These are phyloP conservation scores for Leersia perrieri DNA, from an alignment of 176 grass and related monocot genomes.

Conservation along the genomic window DNA sequence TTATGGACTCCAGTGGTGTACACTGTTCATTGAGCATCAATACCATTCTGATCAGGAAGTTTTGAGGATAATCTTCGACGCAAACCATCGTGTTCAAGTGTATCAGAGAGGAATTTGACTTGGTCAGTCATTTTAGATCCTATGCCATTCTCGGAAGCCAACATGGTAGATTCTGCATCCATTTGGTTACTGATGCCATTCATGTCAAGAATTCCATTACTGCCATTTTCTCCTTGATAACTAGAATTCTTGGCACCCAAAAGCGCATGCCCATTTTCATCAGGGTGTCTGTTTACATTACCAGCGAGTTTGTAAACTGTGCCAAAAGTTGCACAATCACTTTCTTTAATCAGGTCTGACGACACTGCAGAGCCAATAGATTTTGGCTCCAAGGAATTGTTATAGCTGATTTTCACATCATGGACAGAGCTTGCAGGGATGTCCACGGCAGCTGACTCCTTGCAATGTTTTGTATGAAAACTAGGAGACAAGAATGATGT, in stretches of 20 bases:
- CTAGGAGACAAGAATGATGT: slow-evolving; percentile 13
- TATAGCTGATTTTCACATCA: not conserved
- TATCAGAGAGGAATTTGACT: slow-evolving; percentile 12
- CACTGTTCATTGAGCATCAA: slow-evolving; percentile 40
- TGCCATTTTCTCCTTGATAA: slow-evolving; percentile 26
- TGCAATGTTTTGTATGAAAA: slow-evolving; percentile 8
- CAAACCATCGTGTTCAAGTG: slow-evolving; percentile 30
- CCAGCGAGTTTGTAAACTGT: not conserved
- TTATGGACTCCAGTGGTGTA: not conserved
- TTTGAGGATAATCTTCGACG: slow-evolving; percentile 32
- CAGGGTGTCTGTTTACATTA: not conserved
- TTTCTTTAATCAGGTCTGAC: slow-evolving; percentile 32
- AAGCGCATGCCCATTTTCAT: slow-evolving; percentile 35
- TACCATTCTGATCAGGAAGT: slow-evolving; percentile 29
- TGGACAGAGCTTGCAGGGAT: not conserved
- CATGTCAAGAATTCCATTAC: not conserved
- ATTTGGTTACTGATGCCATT: slow-evolving; percentile 3
- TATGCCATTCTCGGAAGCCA: slow-evolving; percentile 15
- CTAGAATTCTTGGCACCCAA: slow-evolving; percentile 7
- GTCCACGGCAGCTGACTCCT: not conserved
- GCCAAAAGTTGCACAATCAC: slow-evolving; percentile 18
- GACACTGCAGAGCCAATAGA: slow-evolving; percentile 16
- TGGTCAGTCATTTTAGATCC: slow-evolving; percentile 30
- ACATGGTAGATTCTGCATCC: slow-evolving; percentile 10
- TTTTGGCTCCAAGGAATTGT: slow-evolving; percentile 18